phyloP scores from a whole-genome alignment of 1,139 yeast species.

The Scheffersomyces cryptocercus region DNA sequence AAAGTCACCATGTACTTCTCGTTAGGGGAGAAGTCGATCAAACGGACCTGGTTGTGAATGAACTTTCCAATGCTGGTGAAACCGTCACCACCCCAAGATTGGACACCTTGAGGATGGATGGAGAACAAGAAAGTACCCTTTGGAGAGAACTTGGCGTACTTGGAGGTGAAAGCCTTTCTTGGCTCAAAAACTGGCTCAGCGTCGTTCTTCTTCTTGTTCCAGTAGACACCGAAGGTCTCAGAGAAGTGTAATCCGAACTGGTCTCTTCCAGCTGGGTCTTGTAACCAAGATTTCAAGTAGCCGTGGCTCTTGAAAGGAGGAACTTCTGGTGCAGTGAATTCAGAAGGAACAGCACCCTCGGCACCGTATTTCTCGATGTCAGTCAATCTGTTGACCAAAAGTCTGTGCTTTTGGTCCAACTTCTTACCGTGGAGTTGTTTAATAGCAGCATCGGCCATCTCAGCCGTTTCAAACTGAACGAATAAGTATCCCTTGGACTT shows the following conservation, averaged over 20 bases:
- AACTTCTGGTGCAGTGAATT: slow-evolving; percentile 69
- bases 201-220: slow-evolving; percentile 77
- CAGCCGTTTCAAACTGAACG: slow-evolving; percentile 72
- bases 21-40: slow-evolving; percentile 89
- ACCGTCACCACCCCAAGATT: slow-evolving; percentile 91
- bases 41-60: slow-evolving; percentile 86
- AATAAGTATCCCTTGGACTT: slow-evolving; percentile 87
- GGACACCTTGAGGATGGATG: slow-evolving; percentile 92
- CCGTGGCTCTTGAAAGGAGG: slow-evolving; percentile 75
- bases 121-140: slow-evolving; percentile 88
- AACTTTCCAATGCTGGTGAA: slow-evolving; percentile 77
- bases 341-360: slow-evolving; percentile 62
- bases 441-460: slow-evolving; percentile 77
- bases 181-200: slow-evolving; percentile 83
- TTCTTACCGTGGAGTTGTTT: slow-evolving; percentile 83
- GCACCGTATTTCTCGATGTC: slow-evolving; percentile 84
- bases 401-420: slow-evolving; percentile 89
- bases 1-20: slow-evolving; percentile 90
- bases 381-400: slow-evolving; percentile 76
- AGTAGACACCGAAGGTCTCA: slow-evolving; percentile 80
- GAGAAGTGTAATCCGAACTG: slow-evolving; percentile 81
- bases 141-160: slow-evolving; percentile 89
- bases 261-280: slow-evolving; percentile 87
- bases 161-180: slow-evolving; percentile 81
- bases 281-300: slow-evolving; percentile 86